Percentiles rank a stretch among this genome's conserved stretches.
These are phyloP conservation scores for Xylariaceae sp. DNA, from an alignment of 2,329 filamentous ascomycete species.

Conservation along the genomic window DNA sequence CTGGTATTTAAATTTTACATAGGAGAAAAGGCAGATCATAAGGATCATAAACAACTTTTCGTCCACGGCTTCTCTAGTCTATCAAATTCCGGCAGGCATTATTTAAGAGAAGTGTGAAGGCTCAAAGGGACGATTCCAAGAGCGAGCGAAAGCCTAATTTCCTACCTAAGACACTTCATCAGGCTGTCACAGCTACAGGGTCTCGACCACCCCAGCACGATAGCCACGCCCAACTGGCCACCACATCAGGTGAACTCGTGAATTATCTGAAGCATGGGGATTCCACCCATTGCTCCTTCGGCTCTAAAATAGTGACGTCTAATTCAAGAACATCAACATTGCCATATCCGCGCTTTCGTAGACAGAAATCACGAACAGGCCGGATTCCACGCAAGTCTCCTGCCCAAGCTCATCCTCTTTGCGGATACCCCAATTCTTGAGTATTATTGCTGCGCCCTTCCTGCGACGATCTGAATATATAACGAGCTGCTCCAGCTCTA, in stretches of 20 bases:
- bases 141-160: too few relatives aligned
- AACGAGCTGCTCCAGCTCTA: conserved; percentile 18
- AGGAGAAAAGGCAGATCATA: too few relatives aligned
- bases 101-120: too few relatives aligned
- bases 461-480: conserved; percentile 11
- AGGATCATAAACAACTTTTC: too few relatives aligned
- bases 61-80: too few relatives aligned
- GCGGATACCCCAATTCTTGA: conserved; percentile 10
- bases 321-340: conserved; percentile 8
- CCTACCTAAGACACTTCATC: too few relatives aligned
- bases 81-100: too few relatives aligned
- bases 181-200: too few relatives aligned
- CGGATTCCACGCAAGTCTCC: conserved; percentile 13
- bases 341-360: conserved; percentile 17
- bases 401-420: conserved; percentile 15
- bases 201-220: background rate
- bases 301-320: conserved; percentile 3
- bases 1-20: too few relatives aligned
- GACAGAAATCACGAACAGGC: conserved; percentile 12
- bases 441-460: conserved; percentile 7
- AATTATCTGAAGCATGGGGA: conserved; percentile 10
- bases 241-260: conserved; percentile 17
- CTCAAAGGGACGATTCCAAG: too few relatives aligned
- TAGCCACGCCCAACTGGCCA: conserved; percentile 14
- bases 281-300: conserved; percentile 11